These are phyloP conservation scores for Rhizopus arrhizus DNA, from an alignment of 371 early-diverging fungal species.

Conservation along the genomic window DNA sequence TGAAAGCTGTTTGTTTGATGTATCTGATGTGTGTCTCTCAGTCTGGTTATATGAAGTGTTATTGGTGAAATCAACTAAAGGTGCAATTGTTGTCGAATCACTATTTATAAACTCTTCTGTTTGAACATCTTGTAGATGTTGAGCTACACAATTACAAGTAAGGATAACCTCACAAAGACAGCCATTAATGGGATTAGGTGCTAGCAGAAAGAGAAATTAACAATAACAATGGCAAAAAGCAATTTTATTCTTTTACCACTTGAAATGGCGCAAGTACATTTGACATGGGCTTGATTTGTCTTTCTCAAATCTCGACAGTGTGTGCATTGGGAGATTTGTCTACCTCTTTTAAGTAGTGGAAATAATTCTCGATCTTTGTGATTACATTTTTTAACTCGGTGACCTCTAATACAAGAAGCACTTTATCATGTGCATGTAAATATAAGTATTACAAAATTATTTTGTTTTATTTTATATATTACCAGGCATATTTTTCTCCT, in stretches of 20 bases:
- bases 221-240: not conserved
- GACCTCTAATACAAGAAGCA: conserved; percentile 40
- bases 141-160: conserved; percentile 33
- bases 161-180: conserved; percentile 36
- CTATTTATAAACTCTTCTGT: not conserved
- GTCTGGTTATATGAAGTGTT: too few species aligned
- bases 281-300: conserved; percentile 35
- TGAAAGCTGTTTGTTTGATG: too few species aligned
- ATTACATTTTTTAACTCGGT: conserved; percentile 38
- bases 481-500: conserved; percentile 39
- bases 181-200: conserved; percentile 39
- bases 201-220: conserved; percentile 8
- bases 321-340: conserved; percentile 39
- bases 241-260: conserved; percentile 15
- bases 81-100: too few species aligned
- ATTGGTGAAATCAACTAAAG: too few species aligned
- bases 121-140: conserved; percentile 29
- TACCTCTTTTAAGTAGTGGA: conserved; percentile 33
- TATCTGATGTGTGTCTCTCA: too few species aligned
- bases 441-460: too few species aligned
- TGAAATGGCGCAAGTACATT: conserved; percentile 42
- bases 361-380: conserved; percentile 31
- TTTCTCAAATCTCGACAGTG: conserved; percentile 38
- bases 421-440: conserved; percentile 5
- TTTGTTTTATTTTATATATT: not conserved